A percentile compares a stretch with the other conserved stretches of the same genome.
These are phyloP conservation scores for Coemansia sp. DNA, from an alignment of 371 early-diverging fungal species.

Conservation along the genomic window DNA sequence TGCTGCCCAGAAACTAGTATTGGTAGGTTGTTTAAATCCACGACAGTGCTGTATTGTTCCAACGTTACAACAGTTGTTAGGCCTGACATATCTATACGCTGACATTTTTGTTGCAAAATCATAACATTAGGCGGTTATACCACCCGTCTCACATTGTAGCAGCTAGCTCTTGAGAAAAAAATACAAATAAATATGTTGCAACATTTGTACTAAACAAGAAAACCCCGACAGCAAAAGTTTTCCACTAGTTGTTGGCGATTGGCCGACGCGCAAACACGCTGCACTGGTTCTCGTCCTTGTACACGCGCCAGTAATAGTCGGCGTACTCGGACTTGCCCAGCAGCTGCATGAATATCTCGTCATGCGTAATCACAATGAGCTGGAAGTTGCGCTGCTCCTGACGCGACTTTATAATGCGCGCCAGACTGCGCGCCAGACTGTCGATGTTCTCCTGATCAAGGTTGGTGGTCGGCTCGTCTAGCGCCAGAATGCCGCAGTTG, in stretches of 20 bases:
- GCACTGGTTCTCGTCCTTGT: conserved; percentile 64
- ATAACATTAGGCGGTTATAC: too few relatives aligned
- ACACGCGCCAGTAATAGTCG: conserved; percentile 82
- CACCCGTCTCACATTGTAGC: too few relatives aligned
- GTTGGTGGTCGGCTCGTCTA: conserved; percentile 99
- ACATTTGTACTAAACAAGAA: too few relatives aligned
- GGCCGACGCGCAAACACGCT: conserved; percentile 42
- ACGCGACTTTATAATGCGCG: conserved; percentile 74
- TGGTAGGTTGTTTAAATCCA: too few relatives aligned
- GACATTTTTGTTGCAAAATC: too few relatives aligned
- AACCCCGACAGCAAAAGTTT: background rate
- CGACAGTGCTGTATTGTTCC: too few relatives aligned
- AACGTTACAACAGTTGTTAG: too few relatives aligned
- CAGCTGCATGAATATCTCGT: conserved; percentile 94
- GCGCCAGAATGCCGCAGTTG: conserved; percentile 95
- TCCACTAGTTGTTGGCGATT: conserved; percentile 18
- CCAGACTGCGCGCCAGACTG: conserved; percentile 86
- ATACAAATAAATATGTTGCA: too few relatives aligned
- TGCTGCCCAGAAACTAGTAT: too few relatives aligned
- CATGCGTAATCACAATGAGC: conserved; percentile 99
- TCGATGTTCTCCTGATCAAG: conserved; percentile 95
- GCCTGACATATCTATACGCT: too few relatives aligned
- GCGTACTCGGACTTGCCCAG: conserved; percentile 77
- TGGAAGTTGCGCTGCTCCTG: conserved; percentile 91
- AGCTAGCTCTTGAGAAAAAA: too few relatives aligned